Evolutionary conservation across 768 basidiomycete genomes (phyloP), one percentile per base, ranked within the genome.

Genomic region (Cystobasidium tubakii): DNA sequence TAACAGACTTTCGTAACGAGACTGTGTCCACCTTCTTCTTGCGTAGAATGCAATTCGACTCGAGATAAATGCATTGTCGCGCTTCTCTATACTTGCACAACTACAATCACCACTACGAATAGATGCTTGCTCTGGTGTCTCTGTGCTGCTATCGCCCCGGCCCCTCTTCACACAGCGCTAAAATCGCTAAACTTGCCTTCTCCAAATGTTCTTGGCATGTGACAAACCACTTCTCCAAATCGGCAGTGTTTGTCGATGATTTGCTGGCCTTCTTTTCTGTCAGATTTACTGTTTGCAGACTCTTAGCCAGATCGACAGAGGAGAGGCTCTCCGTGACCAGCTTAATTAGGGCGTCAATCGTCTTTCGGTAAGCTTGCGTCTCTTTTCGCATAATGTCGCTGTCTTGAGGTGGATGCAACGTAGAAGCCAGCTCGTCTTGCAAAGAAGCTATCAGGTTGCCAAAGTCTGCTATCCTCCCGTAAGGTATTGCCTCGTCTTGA

Each of bases 391-490:
- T 34, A 6, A 31, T 43, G 27, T 54, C 12, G 21, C 13, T 39
- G 27, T 71, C 69, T 31, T 36, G 50, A 10, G 50, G 54, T 23
- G 53, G 69, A 4, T 55, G 34, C 31, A 71, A 27, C 1, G 50
- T 21, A 23, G 54, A 55, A 6, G 55, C 69, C 10, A 71, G 53
- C 23, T 71, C 69, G 34, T 71, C 69, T 19, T 67, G 66, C 13
- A 21, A 7, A 46, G 44, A 43, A 43, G 31, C 42, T 46, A 67
- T 67, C 12, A 13, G 66, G 10, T 54, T 36, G n/a, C 66, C 66
- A 2, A 25, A 43, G 15, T 50, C 31, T n/a, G n/a, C 21, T 2
- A 39, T 9, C 13, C 27, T 10, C 23, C 21, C n/a, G n/a, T n/a
- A 57, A 21, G 54, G 34, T 53, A 33, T 2, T 19, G 9, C 13